Evolutionary conservation across 108 stramenopile species (phyloP), one percentile per base, ranked within the genome.

Genomic region (Cyclotella baltica): DNA sequence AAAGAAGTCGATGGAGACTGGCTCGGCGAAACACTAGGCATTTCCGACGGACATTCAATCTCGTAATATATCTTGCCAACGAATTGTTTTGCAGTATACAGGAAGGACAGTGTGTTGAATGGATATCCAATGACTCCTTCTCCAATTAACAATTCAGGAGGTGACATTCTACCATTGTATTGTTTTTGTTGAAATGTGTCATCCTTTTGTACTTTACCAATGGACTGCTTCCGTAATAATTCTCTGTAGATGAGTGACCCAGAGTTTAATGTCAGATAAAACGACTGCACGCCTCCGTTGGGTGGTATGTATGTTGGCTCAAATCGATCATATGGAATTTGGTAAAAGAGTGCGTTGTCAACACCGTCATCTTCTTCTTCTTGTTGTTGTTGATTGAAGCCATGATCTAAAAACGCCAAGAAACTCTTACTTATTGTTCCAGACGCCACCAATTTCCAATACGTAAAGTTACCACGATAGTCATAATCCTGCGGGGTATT

Each of bases 111-210:
- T 20, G 30, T 58, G 23, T 62, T 28, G 31, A 77, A 77, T 0
- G 76, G 76, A 50, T 68, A 69, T 19, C 76, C 76, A 38, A 77
- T 77, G 2, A 77, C 76, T 10, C 59, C 50, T 62, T 77, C 76
- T 8, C 76, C 76, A n/a, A 62, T 37, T 43, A 67, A 29, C 43
- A 77, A 52, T 28, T 28, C 62, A 9, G 76, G 76, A 0, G 67
- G 67, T 31, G 62, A 25, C 9, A 13, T 6, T 25, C 40, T 2
- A 11, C 38, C 59, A 43, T 43, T 43, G 11, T 61, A 10, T n/a
- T 77, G 33, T 10, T 18, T 69, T 28, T 48, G n/a, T n/a, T n/a
- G 35, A 33, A 34, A 67, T 50, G 50, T 43, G 19, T 77, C 76
- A 40, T 68, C 50, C 40, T 77, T 77, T 36, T 67, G 59, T 20